Base-by-base conservation (phyloP, 768 basidiomycete genomes). In the Wakefieldia striispora region DNA sequence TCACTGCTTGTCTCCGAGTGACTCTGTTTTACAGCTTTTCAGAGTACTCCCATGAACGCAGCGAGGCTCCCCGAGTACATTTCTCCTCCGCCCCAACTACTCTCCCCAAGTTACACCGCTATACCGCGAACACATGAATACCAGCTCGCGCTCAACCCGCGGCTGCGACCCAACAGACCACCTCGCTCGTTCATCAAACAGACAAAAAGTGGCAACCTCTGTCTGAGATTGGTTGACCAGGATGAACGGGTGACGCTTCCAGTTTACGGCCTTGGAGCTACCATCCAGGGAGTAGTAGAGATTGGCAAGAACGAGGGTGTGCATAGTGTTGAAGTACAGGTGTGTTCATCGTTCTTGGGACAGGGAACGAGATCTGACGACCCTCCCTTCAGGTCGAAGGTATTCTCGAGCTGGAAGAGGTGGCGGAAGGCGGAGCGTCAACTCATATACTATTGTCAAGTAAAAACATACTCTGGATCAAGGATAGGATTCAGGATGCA, bases 241-340 rank as follows among this genome's bases (percentile, higher is more conserved):
- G 75, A 81, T 43, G 71, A 76, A 35, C 73, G 75, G 26, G 67
- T 65, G 6, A 59, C 63, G 7, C 57, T 83, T n/a, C 87, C 87
- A 3, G 71, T 77, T 11, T 88, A 87, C 61, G 80, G 80, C 3
- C 56, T 67, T 29, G 76, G 73, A 8, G 75, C 75, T 2, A 59
- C 65, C 20, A 74, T 88, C 16, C 76, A 80, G 56, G 87, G 87
- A 4, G 65, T 61, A 2, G 69, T 88, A 13, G 79, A 82, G 19
- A 59, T 87, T 17, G 57, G 63, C 41, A 86, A 81, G 66, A 67
- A 72, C 1, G 82, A 83, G 12, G 74, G 74, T 23, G 67, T 88
- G 20, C 74, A 74, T 3, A 76, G 76, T 16, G 81, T 88, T 31
- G 84, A 88, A 62, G 77, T 83, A 36, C 81, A 84, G 74, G 86